Evolutionary conservation across 371 early-diverging fungal species (phyloP).

Genomic region (Circinella umbellata): DNA sequence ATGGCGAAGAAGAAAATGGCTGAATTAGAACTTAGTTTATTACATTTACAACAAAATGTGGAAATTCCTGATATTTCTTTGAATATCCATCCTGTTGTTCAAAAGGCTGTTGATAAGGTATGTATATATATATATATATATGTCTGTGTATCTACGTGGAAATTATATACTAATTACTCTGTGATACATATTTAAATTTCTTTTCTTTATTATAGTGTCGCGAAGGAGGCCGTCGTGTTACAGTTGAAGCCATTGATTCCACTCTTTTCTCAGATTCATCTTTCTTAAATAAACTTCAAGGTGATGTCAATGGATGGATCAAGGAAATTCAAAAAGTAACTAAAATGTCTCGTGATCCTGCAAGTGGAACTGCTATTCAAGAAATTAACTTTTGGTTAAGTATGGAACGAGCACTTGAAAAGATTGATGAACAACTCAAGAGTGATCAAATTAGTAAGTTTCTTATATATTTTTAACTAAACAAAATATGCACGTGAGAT

Average conservation of each 20-base stretch:
- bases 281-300: constrained; percentile 92
- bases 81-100: constrained; percentile 85
- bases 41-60: constrained; percentile 96
- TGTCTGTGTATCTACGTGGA: not conserved
- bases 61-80: constrained; percentile 95
- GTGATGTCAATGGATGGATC: constrained; percentile 98
- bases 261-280: constrained; percentile 76
- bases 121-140: constrained; percentile 10
- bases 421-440: constrained; percentile 94
- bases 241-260: constrained; percentile 77
- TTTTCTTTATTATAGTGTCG: constrained; percentile 53
- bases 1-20: constrained; percentile 98
- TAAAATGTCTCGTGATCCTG: constrained; percentile 91
- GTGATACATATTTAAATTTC: too few relatives aligned
- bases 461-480: not conserved
- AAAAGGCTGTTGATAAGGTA: constrained; percentile 78
- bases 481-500: too few relatives aligned
- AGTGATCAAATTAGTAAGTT: constrained; percentile 84
- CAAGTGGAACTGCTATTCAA: constrained; percentile 92
- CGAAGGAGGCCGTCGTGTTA: constrained; percentile 64
- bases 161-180: not conserved
- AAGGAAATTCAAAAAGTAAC: constrained; percentile 99
- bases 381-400: constrained; percentile 99
- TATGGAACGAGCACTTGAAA: constrained; percentile 93
- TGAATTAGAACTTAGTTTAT: constrained; percentile 93